Percentiles rank a stretch among this genome's conserved stretches.
These are phyloP conservation scores for Botrytis fabae DNA, from an alignment of 2,329 filamentous ascomycete genomes.

Conservation along the genomic window DNA sequence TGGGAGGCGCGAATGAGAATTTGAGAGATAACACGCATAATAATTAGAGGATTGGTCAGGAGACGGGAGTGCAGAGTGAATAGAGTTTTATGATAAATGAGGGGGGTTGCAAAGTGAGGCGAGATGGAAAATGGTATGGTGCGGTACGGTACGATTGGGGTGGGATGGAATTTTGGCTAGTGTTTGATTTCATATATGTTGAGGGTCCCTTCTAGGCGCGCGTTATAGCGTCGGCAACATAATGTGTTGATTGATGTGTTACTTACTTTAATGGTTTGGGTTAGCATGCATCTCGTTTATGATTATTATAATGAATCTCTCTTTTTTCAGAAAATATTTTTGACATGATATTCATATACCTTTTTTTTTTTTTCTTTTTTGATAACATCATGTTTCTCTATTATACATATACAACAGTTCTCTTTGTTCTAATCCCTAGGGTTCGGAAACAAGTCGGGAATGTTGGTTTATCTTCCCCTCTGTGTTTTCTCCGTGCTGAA, in stretches of 20 bases:
- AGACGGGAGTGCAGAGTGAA: background rate
- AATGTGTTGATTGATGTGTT: background rate
- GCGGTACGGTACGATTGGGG: background rate
- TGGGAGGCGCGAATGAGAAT: background rate
- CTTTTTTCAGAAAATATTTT: no score
- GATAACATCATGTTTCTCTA: no score
- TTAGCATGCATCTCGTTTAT: background rate
- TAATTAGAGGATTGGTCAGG: slow-evolving; percentile 1
- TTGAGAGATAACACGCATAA: background rate
- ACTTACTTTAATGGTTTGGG: background rate
- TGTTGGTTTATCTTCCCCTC: background rate
- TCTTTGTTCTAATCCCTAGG: background rate
- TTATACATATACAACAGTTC: no score
- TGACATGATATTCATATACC: no score
- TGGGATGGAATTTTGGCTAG: background rate
- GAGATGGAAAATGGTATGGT: background rate
- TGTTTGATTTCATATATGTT: background rate
- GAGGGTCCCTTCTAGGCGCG: accelerated
- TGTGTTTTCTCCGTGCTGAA: background rate
- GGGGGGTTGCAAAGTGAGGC: background rate
- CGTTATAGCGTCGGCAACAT: background rate
- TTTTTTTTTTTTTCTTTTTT: no score
- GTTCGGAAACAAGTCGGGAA: background rate
- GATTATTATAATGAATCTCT: background rate
- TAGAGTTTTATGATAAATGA: slow-evolving; percentile 1